Conservation (phyloP, 345 rosid genomes). For the Cochlearia excelsa region DNA sequence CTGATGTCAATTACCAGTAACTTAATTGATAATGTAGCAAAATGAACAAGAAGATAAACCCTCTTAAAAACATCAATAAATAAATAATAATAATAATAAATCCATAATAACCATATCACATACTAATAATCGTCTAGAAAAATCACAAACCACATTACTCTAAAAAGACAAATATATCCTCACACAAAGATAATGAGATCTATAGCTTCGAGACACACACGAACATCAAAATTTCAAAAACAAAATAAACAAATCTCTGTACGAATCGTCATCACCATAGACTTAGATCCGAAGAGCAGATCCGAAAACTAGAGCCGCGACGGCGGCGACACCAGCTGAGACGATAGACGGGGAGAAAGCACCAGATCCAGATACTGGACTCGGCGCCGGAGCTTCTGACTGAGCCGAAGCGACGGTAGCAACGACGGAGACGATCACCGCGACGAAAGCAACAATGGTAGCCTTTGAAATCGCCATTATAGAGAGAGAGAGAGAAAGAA, state of each 20-base stretch:
- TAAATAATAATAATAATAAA: conserved; percentile 31
- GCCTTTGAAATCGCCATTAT: conserved; percentile 48
- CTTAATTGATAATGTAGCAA: too few species aligned
- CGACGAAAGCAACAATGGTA: conserved; percentile 35
- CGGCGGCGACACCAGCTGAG: conserved; percentile 40
- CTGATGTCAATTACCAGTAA: too few species aligned
- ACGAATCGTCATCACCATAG: conserved; percentile 30
- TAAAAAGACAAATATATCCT: conserved; percentile 11
- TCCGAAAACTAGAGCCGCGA: conserved; percentile 44
- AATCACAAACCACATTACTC: conserved; percentile 20
- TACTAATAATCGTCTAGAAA: conserved; percentile 15
- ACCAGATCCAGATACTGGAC: conserved; percentile 52
- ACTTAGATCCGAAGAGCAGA: conserved; percentile 52
- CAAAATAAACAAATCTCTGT: conserved; percentile 29
- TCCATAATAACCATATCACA: conserved; percentile 21
- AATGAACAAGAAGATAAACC: not conserved
- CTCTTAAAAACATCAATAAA: conserved; percentile 20
- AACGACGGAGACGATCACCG: conserved; percentile 35
- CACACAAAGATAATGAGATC: conserved; percentile 24
- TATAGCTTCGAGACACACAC: conserved; percentile 37
- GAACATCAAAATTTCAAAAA: conserved; percentile 20
- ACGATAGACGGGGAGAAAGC: conserved; percentile 42
- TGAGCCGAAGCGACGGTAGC: conserved; percentile 45
- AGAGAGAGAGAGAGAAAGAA: not conserved
- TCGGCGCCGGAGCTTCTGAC: conserved; percentile 55